Percentiles rank a stretch among this genome's conserved stretches.
These are phyloP conservation scores for Penicillium sp. DNA, from an alignment of 2,329 filamentous ascomycete genomes.

Conservation along the genomic window DNA sequence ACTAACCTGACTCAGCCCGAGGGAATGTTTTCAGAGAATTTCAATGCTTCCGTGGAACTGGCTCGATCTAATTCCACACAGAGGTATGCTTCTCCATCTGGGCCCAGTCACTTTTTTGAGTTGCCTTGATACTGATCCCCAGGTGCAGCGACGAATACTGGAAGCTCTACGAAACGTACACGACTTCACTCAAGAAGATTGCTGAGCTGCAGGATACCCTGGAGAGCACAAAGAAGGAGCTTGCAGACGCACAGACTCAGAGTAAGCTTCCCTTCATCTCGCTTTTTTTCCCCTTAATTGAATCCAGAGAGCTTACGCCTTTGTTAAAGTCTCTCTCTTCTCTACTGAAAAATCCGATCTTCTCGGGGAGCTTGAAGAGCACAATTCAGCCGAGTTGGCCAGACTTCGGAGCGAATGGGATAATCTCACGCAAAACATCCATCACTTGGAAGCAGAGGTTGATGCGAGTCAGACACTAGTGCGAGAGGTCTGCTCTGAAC, in stretches of 20 bases:
- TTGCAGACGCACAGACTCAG: constrained; percentile 33
- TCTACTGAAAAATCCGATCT: constrained; percentile 36
- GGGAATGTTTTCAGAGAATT: constrained; percentile 30
- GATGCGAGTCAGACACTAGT: constrained; percentile 35
- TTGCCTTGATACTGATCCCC: constrained; percentile 4
- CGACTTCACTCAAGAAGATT: constrained; percentile 32
- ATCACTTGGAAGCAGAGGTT: constrained; percentile 35
- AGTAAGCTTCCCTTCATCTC: constrained; percentile 22
- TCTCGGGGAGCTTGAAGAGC: constrained; percentile 32
- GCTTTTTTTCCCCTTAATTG: no score
- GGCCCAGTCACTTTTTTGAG: neutral
- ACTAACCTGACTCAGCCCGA: constrained; percentile 20
- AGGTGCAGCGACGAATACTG: constrained; percentile 35
- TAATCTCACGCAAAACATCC: constrained; percentile 28
- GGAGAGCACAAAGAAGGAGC: constrained; percentile 30
- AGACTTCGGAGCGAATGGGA: constrained; percentile 33
- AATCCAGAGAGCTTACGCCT: no score
- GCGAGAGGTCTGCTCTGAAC: constrained; percentile 35
- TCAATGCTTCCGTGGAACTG: constrained; percentile 27
- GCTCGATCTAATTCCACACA: constrained; percentile 33
- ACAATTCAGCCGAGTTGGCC: constrained; percentile 29
- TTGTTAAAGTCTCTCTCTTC: constrained; percentile 27
- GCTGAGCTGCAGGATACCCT: constrained; percentile 34
- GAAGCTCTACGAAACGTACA: constrained; percentile 38
- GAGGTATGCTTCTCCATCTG: constrained; percentile 20